Evolutionary conservation across 768 basidiomycete genomes (phyloP), one percentile per base, ranked within the genome.

Genomic region (Leccinum variicolor): DNA sequence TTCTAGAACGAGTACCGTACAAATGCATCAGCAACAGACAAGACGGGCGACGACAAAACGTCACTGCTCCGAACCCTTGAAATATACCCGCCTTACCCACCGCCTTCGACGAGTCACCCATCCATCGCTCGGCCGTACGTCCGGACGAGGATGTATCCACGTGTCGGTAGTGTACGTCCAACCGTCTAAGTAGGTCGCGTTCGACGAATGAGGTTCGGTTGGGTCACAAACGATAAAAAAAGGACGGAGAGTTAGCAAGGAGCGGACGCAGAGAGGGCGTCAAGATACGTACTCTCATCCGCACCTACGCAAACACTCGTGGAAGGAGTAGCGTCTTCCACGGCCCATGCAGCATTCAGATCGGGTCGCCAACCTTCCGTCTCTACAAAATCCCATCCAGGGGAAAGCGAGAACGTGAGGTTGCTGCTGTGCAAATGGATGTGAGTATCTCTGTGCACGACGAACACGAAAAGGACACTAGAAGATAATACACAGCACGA

Each of bases 101-200:
- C 87, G 74, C 61, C 89, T 71, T 62, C 89, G 71, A 49, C 89
- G 73, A 17, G 89, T 91, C 60, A 89, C 41, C 75, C 75, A 61
- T 73, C 79, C 69, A 74, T 81, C 58, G 66, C 76, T 54, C 71
- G 73, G 75, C 76, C 41, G 71, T 76, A 66, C 69, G 61, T 60
- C 66, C 72, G 39, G 67, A 7, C 72, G 54, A 10, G 84, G 76
- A 55, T 84, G 77, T 5, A 82, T 73, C 92, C 91, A 93, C 0
- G 79, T 74, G 57, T 91, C 90, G 60, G 90, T 88, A 7, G 86
- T 86, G 64, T 92, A 92, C 15, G 89, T 82, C 90, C 92, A 93
- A 3, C 89, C 91, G 64, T 84, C 48, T 49, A 4, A 17, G 26
- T 49, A 17, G 26, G 43, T 19, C 29, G 29, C 9, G 29, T 29